Conservation (phyloP, 768 basidiomycete genomes). For the Trichaptum fuscoviolaceum region DNA sequence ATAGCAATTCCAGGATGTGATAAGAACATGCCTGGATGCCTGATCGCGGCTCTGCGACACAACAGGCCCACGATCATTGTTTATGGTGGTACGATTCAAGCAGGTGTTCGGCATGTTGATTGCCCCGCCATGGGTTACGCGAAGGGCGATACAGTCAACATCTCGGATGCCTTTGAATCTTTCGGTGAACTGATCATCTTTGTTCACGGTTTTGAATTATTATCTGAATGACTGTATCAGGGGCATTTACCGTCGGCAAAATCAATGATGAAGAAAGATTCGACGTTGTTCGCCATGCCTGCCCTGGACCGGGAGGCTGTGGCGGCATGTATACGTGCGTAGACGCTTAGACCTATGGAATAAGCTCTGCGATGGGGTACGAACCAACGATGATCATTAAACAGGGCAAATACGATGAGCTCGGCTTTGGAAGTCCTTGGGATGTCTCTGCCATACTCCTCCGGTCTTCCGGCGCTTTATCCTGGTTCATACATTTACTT, state of each 20-base stretch:
- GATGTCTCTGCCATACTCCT: conserved; percentile 81
- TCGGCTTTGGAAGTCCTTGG: conserved; percentile 79
- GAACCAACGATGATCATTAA: conserved; percentile 6
- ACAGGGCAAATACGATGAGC: conserved; percentile 83
- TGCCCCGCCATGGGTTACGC: conserved; percentile 74
- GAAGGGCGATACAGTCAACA: conserved; percentile 80
- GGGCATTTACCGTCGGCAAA: conserved; percentile 69
- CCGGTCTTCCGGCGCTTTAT: conserved; percentile 69
- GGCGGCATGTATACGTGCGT: conserved; percentile 84
- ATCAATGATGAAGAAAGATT: conserved; percentile 77
- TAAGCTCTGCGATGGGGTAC: background rate
- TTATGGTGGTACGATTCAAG: conserved; percentile 79
- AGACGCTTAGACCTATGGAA: background rate
- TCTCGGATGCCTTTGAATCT: conserved; percentile 81
- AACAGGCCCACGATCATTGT: conserved; percentile 86
- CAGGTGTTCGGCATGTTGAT: conserved; percentile 70
- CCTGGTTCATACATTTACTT: conserved; percentile 39
- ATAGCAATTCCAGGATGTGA: conserved; percentile 86
- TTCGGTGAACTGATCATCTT: conserved; percentile 44
- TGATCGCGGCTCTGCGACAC: conserved; percentile 82
- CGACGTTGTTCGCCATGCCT: conserved; percentile 82
- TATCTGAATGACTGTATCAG: conserved; percentile 30
- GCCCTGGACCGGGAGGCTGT: conserved; percentile 80
- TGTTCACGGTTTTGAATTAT: background rate
- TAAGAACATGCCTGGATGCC: conserved; percentile 90